Conservation (phyloP, 2,329 filamentous ascomycete genomes). For the Parastagonospora avenae region DNA sequence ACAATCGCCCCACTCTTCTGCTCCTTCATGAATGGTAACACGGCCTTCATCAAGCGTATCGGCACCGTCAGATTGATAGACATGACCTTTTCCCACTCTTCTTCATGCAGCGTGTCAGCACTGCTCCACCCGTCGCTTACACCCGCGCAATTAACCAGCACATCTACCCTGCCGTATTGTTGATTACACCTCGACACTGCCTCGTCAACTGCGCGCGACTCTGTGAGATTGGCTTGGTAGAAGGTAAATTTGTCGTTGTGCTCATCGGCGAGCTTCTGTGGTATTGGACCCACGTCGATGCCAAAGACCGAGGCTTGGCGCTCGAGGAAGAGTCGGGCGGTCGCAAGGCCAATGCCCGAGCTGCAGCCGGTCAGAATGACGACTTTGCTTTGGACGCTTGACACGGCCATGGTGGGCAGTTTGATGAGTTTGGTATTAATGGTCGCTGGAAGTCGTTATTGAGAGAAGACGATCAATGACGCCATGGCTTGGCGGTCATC, state of each 20-base stretch:
- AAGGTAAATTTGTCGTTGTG: constrained; percentile 25
- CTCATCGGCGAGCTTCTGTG: constrained; percentile 17
- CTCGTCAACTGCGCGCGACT: constrained; percentile 22
- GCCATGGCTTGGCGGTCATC: background rate
- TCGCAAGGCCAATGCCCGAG: constrained; percentile 38
- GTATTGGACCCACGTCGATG: constrained; percentile 30
- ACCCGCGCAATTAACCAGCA: constrained; percentile 55
- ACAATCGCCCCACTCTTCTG: constrained; percentile 50
- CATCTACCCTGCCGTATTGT: constrained; percentile 41
- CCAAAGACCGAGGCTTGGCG: constrained; percentile 35
- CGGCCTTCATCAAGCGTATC: constrained; percentile 52
- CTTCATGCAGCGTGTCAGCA: constrained; percentile 48
- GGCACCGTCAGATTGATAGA: constrained; percentile 53
- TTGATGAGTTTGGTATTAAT: background rate
- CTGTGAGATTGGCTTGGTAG: constrained; percentile 30
- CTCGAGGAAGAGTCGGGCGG: constrained; percentile 27
- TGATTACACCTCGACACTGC: constrained; percentile 29
- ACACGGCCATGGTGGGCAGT: constrained; percentile 18
- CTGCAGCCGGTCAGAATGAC: constrained; percentile 38
- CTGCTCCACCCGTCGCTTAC: constrained; percentile 51
- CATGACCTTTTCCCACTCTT: constrained; percentile 50
- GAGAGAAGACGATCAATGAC: background rate
- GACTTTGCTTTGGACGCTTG: constrained; percentile 30
- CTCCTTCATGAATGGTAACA: constrained; percentile 50
- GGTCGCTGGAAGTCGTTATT: background rate